Conservation (phyloP, 345 rosid species). For the Xanthoceras sorbifolium region DNA sequence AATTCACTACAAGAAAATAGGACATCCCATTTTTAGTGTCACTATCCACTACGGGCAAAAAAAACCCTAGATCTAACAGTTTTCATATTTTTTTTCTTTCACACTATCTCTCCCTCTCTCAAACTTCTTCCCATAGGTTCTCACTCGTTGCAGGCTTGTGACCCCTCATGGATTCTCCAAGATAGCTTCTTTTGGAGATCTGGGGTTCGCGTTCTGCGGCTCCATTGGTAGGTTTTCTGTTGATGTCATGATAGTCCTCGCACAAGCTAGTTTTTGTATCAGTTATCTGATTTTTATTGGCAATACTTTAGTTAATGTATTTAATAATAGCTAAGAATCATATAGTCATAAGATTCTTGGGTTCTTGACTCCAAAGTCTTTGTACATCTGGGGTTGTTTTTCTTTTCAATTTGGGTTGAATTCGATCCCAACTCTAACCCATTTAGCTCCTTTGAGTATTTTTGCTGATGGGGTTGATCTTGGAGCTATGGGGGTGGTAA, state of each 20-base stretch:
- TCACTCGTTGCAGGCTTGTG: conserved; percentile 66
- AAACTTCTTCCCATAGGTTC: too few species aligned
- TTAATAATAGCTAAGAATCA: conserved; percentile 27
- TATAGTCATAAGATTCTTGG: conserved; percentile 48
- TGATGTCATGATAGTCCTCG: conserved; percentile 60
- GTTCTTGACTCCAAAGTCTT: conserved; percentile 44
- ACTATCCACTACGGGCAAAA: too few species aligned
- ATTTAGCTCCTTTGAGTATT: conserved; percentile 75
- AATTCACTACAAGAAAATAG: too few species aligned
- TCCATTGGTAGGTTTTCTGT: conserved; percentile 51
- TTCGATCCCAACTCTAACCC: too few species aligned
- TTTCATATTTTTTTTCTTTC: too few species aligned
- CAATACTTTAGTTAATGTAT: conserved; percentile 49
- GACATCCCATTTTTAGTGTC: too few species aligned
- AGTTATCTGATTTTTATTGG: conserved; percentile 69
- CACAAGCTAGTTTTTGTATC: conserved; percentile 72
- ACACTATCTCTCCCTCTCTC: too few species aligned
- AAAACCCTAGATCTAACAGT: too few species aligned
- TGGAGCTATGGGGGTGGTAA: conserved; percentile 59
- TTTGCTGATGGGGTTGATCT: conserved; percentile 75
- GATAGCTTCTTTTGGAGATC: conserved; percentile 71
- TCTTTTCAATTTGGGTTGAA: conserved; percentile 75
- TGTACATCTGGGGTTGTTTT: conserved; percentile 63
- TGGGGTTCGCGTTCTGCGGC: conserved; percentile 57
- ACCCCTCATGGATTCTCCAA: conserved; percentile 45